Base-by-base conservation (phyloP, 345 rosid genomes). In the Gossypium mustelinum region DNA sequence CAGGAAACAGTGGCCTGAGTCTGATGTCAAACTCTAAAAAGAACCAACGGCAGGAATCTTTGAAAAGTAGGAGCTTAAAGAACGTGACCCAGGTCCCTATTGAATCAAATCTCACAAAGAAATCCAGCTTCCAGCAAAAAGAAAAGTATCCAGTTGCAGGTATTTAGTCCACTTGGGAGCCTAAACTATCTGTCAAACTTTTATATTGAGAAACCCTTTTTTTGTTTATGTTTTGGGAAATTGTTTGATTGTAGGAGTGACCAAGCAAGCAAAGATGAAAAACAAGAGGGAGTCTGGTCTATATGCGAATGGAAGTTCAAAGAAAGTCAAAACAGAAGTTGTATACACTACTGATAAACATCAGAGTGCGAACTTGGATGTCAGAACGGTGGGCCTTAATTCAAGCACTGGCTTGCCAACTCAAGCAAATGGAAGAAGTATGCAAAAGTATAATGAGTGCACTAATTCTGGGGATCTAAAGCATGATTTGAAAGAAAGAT, bases 241-340 rank as follows among this genome's bases (percentile, higher is more conserved):
- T 82, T 41, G 48, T 25, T 47, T 68, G 2, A 68, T 59, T 57
- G 79, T 77, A 84, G 89, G 85, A 75, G 82, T 72, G 67, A 76
- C 70, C 52, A 75, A 73, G 75, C 83, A 75, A 80, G 50, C 76
- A 75, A 85, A 82, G 72, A 67, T 66, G 76, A 86, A 76, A 78
- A 86, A 59, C 75, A 85, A 84, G 87, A 82, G 86, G 73, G 80
- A 78, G 73, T 57, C 80, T 82, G 83, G 80, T 74, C 76, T 76
- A 44, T 55, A 76, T 78, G 82, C 55, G 56, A 63, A 29, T 81
- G 81, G 80, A 77, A 67, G 75, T 77, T 70, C 75, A 60, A 87
- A 87, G 79, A 87, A 84, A 78, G 67, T 66, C 69, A 86, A 81
- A 79, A 76, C 55, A 65, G 87, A 84, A 73, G 84, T 78, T 77